Base-by-base conservation (phyloP, 2,329 filamentous ascomycete species). In the Aurifilum marmelostoma region DNA sequence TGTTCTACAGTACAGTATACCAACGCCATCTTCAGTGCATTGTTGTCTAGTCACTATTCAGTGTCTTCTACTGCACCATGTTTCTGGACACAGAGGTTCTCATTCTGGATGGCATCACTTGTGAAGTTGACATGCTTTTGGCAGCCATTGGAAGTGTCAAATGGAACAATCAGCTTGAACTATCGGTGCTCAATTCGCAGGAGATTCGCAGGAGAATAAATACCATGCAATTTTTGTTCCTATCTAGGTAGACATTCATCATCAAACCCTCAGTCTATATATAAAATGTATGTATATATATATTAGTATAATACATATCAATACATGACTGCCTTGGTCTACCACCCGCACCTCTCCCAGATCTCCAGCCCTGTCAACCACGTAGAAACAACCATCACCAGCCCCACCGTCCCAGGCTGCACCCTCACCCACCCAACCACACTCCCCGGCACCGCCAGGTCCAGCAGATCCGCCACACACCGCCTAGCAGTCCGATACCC, bases 301-400 rank as follows among this genome's bases (percentile, higher is more conserved):
- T n/a, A 56, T 56, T 12, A 29, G 18, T 29, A 21, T 2, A 11
- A n/a, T n/a, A 47, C n/a, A 47, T 21, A 47, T 8, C 41, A 47
- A 6, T 3, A 60, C 3, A 34, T 32, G 6, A 16, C 12, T 39
- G 8, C 29, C 11, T 37, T 9, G n/a, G n/a, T 41, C n/a, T 27
- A 21, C 27, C 68, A n/a, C 63, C 76, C 78, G 73, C 83, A 84
- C 67, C 81, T 80, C 69, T 85, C 82, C 91, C 91, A 93, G 2
- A 89, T 85, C 72, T 88, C 87, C 72, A 80, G 76, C 1, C 85
- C 84, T 12, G 89, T 88, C 60, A 92, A 75, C 4, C 90, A 60
- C 0, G 90, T 91, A 64, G 89, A 89, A 29, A 86, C 74, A 27
- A 90, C 78, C 84, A 89, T 90, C 11, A 84, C 83, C 16, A 84